Conservation (phyloP, 164 flowering plant genomes). For the Umbilicus rupestris region DNA sequence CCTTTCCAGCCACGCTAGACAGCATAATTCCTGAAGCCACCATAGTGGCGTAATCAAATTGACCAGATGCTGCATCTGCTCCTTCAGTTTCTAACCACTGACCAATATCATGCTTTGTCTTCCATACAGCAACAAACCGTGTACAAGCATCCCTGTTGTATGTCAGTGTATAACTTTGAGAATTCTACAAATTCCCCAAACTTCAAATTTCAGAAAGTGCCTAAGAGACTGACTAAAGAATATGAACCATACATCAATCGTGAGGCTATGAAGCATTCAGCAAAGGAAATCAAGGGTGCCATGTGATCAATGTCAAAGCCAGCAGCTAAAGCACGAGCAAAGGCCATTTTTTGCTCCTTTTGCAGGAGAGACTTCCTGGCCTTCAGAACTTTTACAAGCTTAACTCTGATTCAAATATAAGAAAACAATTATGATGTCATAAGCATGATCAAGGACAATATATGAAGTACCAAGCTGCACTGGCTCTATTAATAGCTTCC, state of each 20-base stretch:
- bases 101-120: conserved; percentile 83
- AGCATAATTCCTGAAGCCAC: conserved; percentile 51
- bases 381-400: conserved; percentile 78
- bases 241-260: conserved; percentile 64
- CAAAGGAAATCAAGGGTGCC: conserved; percentile 61
- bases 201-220: not conserved
- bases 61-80: conserved; percentile 47
- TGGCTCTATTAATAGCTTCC: no score
- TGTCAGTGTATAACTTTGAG: conserved; percentile 8
- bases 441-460: not conserved
- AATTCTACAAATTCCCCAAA: not conserved
- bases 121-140: conserved; percentile 71
- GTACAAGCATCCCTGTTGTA: conserved; percentile 73
- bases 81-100: conserved; percentile 91
- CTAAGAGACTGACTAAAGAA: not conserved
- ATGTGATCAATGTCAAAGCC: conserved; percentile 86
- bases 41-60: conserved; percentile 38
- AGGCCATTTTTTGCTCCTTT: conserved; percentile 99
- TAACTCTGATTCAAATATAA: conserved; percentile 42
- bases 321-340: conserved; percentile 96
- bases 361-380: conserved; percentile 65
- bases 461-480: no score
- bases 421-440: not conserved
- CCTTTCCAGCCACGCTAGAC: conserved; percentile 26
- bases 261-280: conserved; percentile 84